Base-by-base conservation (phyloP, 106 monocot species). In the Xerophyta viscosa region DNA sequence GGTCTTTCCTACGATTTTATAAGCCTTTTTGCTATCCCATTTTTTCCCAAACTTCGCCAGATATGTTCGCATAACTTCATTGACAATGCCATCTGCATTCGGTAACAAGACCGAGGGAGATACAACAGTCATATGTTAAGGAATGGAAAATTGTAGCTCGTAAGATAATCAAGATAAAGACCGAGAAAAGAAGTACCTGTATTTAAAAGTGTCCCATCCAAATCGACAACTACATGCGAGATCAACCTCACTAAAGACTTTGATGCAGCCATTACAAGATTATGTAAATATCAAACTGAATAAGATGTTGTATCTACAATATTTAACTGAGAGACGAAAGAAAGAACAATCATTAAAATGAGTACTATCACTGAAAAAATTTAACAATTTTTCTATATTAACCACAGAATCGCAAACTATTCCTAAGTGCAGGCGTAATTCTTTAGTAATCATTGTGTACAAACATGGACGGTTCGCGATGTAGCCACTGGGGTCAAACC, bases 131-230 rank as follows among this genome's bases (percentile, higher is more conserved):
- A 33, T 5, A 33, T 6, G 33, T 6, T 6, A 33, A 33, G 33
- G 11, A 33, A 33, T 33, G 7, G 11, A 33, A 33, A 5, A 33
- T 11, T 33, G 33, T 11, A 33, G 11, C 5, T 33, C 11, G 33
- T 11, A 33, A 33, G 11, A 5, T 33, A 6, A 33, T 6, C 33
- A 33, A 33, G 11, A 5, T 33, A 6, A 30, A 45, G 18, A 13
- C 29, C 0, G 22, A 46, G 27, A 21, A 27, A 14, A 27, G 29
- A 41, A 31, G 4, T 23, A 88, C 93, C 93, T 83, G 93, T 94
- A 52, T 94, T 88, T 57, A 94, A 21, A 52, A 94, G 80, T 29
- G 93, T 94, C 2, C 84, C 93, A 71, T 94, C 93, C 60, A 94
- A 70, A 69, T 94, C 88, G 12, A 94, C 28, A 70, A 94, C 84